Evolutionary conservation across 345 rosid genomes (phyloP).

Genomic region (Psidium friedrichsthalianum): DNA sequence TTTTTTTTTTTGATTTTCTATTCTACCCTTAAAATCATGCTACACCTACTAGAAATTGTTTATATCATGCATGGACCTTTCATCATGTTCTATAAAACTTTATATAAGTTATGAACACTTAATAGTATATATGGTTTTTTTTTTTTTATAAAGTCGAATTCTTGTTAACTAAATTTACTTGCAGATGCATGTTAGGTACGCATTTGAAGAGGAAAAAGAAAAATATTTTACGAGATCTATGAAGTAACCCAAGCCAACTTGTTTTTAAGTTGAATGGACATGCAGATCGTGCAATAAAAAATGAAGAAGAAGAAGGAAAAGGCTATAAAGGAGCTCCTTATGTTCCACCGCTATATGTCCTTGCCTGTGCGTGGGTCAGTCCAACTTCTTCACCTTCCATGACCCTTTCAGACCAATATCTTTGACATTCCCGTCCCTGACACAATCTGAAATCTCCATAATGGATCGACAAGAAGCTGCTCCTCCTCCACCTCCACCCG

Average conservation of each 20-base stretch:
- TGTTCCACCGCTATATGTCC: background rate
- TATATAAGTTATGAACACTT: too few species aligned
- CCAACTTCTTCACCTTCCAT: constrained; percentile 37
- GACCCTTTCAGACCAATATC: background rate
- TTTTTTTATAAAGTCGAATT: background rate
- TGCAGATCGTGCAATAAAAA: background rate
- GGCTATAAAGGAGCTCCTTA: background rate
- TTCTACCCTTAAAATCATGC: too few species aligned
- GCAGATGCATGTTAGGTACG: background rate
- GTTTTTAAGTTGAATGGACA: background rate
- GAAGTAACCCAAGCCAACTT: background rate
- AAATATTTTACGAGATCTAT: background rate
- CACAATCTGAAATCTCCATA: background rate
- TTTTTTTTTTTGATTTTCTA: too few species aligned
- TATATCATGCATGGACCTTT: too few species aligned
- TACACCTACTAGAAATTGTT: too few species aligned
- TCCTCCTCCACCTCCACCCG: background rate
- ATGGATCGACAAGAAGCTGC: background rate
- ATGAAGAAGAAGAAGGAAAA: background rate
- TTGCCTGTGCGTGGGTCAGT: constrained; percentile 16
- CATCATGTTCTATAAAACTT: too few species aligned
- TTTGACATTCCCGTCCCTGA: background rate
- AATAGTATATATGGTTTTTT: too few species aligned
- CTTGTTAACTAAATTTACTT: background rate
- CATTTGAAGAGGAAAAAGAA: background rate